Evolutionary conservation across 805 yeast genomes (phyloP).

Genomic region (Metschnikowia chrysomelidarum): DNA sequence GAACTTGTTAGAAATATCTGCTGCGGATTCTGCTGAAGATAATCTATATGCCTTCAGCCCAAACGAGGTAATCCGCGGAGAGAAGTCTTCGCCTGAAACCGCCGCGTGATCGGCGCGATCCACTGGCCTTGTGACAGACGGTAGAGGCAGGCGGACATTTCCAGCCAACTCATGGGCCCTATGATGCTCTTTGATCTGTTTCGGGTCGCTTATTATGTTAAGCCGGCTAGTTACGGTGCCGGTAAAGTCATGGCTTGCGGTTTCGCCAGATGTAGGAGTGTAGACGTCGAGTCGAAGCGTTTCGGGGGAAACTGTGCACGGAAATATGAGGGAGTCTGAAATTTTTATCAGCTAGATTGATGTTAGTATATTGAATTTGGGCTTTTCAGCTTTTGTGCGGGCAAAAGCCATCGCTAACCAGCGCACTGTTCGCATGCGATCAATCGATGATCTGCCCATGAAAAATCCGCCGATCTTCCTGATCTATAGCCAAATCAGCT

Average conservation of each 20-base stretch:
- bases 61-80: slow-evolving; percentile 3
- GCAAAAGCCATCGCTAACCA: background rate
- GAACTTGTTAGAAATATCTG: slow-evolving; percentile 12
- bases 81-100: slow-evolving; percentile 1
- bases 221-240: slow-evolving; percentile 34
- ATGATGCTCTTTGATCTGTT: slow-evolving; percentile 24
- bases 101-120: slow-evolving; percentile 2
- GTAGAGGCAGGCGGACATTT: slow-evolving; percentile 2
- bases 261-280: slow-evolving; percentile 13
- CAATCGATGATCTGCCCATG: too few relatives aligned
- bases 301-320: slow-evolving; percentile 35
- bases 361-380: slow-evolving; percentile 17
- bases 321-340: slow-evolving; percentile 26
- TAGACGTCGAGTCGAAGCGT: slow-evolving; percentile 37
- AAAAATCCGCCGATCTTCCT: background rate
- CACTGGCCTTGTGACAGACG: slow-evolving; percentile 1
- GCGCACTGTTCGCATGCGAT: background rate
- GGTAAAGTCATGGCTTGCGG: slow-evolving; percentile 19
- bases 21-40: slow-evolving; percentile 9
- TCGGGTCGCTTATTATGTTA: slow-evolving; percentile 31
- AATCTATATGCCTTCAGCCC: slow-evolving; percentile 15
- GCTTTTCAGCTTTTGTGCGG: background rate
- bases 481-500: background rate
- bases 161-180: slow-evolving; percentile 4
- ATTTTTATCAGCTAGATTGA: slow-evolving; percentile 29